Evolutionary conservation across 768 basidiomycete species (phyloP), one percentile per base, ranked within the genome.

Genomic region (Rhodotorula babjevae): DNA sequence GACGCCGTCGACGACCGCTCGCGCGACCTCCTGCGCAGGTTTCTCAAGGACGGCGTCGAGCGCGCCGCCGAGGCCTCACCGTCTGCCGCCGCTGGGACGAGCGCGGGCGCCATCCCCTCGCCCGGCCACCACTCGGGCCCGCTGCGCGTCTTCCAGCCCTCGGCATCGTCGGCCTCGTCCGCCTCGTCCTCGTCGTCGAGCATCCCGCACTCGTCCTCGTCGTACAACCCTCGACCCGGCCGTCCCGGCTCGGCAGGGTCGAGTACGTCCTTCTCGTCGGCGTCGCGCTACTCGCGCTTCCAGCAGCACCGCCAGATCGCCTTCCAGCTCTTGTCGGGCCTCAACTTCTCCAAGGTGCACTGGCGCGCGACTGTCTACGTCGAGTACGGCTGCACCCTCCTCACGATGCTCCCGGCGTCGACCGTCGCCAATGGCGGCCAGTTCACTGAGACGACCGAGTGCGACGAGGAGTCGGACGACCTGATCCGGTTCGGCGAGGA

Each of bases 341-440:
- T 61, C 59, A 61, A 61, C 59, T 61, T 61, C n/a, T 33, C 31
- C 61, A 61, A 61, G 31, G 27, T 29, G 8, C 46, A 42, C 29
- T 61, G 61, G 61, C 61, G 61, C 29, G 61, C 44, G 3, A 47
- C 29, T 6, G 29, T 47, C 61, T 23, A 11, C 21, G 19, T 27
- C 31, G 61, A 61, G 19, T 25, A 29, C 65, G 67, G 61, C 1
- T 67, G 27, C 71, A 72, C 71, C 31, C 42, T 68, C 61, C n/a
- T 72, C 21, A 72, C 66, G 9, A 63, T 61, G 23, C 63, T 72
- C 18, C 71, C 71, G 18, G 29, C 59, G 6, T 33, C 27, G 49
- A 12, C 2, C 11, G n/a, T 52, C 25, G 57, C 58, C 3, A 31
- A 65, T 36, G 49, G 59, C 3, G 47, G 29, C 7, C 29, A 46